These are phyloP conservation scores for Neckera pumila DNA, from an alignment of 225 moss, liverwort and hornwort genomes.

Conservation along the genomic window DNA sequence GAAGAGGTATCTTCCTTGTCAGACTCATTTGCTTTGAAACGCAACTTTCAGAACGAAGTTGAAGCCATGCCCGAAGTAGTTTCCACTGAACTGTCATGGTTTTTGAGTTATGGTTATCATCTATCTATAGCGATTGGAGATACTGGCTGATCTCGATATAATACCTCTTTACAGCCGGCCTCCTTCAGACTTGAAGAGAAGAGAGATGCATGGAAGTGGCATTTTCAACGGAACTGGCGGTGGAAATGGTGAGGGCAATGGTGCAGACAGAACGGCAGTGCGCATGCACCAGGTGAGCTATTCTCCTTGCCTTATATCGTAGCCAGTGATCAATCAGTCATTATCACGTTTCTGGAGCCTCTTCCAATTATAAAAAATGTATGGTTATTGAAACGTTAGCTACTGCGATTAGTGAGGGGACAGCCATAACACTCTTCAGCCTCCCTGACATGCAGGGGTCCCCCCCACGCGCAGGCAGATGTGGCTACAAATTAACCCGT, in stretches of 20 bases:
- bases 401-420: neutral
- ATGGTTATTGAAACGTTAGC: neutral
- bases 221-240: conserved; percentile 59
- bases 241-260: conserved; percentile 36
- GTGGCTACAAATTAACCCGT: neutral
- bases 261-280: conserved; percentile 71
- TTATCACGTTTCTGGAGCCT: neutral
- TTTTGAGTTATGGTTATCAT: neutral
- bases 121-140: neutral
- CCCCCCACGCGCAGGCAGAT: neutral
- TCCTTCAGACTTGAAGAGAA: conserved; percentile 68
- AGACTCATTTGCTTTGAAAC: neutral
- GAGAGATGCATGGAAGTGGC: conserved; percentile 93
- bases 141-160: neutral
- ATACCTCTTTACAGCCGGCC: conserved; percentile 21
- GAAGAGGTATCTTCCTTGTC: conserved; percentile 46
- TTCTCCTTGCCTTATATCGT: neutral
- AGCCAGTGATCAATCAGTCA: neutral
- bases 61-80: neutral
- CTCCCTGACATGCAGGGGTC: neutral
- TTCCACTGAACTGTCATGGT: neutral
- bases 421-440: neutral
- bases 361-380: no score
- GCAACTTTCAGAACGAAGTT: neutral
- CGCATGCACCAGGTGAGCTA: conserved; percentile 57